phyloP scores from a whole-genome alignment of 192 early-diverging fungal genomes.

The Anaeromyces robustus region DNA sequence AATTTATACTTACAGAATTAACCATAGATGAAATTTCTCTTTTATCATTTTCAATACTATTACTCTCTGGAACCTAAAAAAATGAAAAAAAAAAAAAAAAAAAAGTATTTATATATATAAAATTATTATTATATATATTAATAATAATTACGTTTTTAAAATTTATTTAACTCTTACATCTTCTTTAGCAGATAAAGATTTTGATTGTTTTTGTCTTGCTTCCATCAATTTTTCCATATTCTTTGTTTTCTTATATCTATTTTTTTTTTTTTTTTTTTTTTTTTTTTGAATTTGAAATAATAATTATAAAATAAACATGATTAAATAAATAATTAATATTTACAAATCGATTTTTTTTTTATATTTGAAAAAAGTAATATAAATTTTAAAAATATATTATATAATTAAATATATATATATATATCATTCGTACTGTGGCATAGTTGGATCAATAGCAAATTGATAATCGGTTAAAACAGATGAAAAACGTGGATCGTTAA shows the following conservation, averaged over 20 bases:
- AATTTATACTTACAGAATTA: background rate
- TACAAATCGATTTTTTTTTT: background rate
- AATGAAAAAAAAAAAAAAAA: too few species aligned
- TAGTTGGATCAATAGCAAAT: conserved; percentile 91
- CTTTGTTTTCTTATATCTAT: conserved; percentile 68
- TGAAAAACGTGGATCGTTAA: conserved; percentile 69
- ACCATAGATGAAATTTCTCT: background rate
- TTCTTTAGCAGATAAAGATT: background rate
- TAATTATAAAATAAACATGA: background rate
- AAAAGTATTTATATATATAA: too few species aligned
- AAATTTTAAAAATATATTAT: background rate
- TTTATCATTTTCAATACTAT: background rate
- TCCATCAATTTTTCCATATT: conserved; percentile 57
- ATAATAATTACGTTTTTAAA: too few species aligned
- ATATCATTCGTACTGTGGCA: conserved; percentile 44
- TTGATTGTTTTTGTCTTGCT: conserved; percentile 3
- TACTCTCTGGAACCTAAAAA: background rate
- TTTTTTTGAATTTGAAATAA: too few species aligned
- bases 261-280: too few species aligned
- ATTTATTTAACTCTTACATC: background rate
- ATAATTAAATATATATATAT: background rate
- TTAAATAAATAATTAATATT: background rate
- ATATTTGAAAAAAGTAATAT: background rate
- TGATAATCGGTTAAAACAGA: conserved; percentile 63
- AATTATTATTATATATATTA: too few species aligned